Percentiles rank a stretch among this genome's conserved stretches.
Conservation (phyloP, 495 filamentous ascomycete genomes). For the Penicillium pancosmium region DNA sequence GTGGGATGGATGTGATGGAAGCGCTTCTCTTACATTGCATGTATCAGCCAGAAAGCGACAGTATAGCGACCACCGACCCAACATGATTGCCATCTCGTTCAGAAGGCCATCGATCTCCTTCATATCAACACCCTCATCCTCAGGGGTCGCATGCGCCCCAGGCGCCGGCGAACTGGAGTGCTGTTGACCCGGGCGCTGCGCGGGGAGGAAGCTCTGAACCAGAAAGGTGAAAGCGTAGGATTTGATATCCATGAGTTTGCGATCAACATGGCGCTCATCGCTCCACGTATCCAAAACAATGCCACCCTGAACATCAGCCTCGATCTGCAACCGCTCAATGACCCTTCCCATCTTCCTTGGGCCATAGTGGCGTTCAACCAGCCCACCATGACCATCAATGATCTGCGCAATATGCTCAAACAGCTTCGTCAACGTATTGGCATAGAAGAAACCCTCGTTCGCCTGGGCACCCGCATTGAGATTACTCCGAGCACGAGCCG, state of each 20-base stretch:
- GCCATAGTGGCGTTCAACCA: slow-evolving; percentile 94
- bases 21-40: slow-evolving; percentile 61
- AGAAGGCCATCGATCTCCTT: slow-evolving; percentile 88
- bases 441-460: slow-evolving; percentile 84
- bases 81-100: slow-evolving; percentile 86
- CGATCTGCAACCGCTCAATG: slow-evolving; percentile 88
- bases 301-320: slow-evolving; percentile 96
- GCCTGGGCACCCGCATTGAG: slow-evolving; percentile 68
- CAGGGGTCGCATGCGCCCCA: slow-evolving; percentile 52
- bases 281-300: slow-evolving; percentile 95
- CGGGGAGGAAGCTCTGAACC: slow-evolving; percentile 87
- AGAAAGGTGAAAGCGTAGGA: slow-evolving; percentile 97
- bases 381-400: slow-evolving; percentile 82
- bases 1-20: too few species aligned
- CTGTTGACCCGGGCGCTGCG: slow-evolving; percentile 59
- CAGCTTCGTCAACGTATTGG: slow-evolving; percentile 82
- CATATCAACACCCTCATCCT: slow-evolving; percentile 94
- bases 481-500: slow-evolving; percentile 75
- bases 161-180: slow-evolving; percentile 66
- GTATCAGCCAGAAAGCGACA: slow-evolving; percentile 85
- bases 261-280: slow-evolving; percentile 81
- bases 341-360: slow-evolving; percentile 91
- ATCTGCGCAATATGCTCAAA: slow-evolving; percentile 98
- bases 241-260: slow-evolving; percentile 89
- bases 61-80: slow-evolving; percentile 91